phyloP scores from a whole-genome alignment of 1,139 yeast genomes.

The Suhomyces taliae region DNA sequence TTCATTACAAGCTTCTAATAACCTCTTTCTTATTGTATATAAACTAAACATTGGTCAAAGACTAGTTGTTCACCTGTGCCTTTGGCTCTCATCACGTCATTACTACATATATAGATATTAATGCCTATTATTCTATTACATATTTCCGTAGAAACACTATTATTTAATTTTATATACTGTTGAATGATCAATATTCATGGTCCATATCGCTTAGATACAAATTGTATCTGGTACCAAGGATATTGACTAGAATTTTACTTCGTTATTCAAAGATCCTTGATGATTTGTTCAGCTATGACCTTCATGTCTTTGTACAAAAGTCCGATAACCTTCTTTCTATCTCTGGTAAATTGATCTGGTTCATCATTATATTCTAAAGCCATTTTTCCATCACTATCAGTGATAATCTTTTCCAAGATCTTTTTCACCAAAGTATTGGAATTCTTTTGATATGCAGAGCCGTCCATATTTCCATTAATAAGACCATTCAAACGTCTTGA shows the following conservation, averaged over 20 bases:
- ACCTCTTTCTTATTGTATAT: too few relatives aligned
- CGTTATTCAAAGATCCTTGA: not conserved
- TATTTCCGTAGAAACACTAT: too few relatives aligned
- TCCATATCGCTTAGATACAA: too few relatives aligned
- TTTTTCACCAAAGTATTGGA: conserved; percentile 30
- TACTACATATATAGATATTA: too few relatives aligned
- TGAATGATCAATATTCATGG: too few relatives aligned
- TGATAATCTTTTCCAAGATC: conserved; percentile 32
- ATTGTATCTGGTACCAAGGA: too few relatives aligned
- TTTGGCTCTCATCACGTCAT: too few relatives aligned
- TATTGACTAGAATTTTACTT: not conserved
- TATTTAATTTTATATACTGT: too few relatives aligned
- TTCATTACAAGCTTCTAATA: too few relatives aligned
- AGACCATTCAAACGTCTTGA: conserved; percentile 31
- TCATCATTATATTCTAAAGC: conserved; percentile 20
- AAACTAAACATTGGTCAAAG: too few relatives aligned
- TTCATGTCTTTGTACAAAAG: conserved; percentile 25
- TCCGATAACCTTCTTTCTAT: conserved; percentile 22
- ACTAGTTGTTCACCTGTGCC: too few relatives aligned
- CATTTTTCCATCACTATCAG: conserved; percentile 21
- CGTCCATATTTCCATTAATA: conserved; percentile 38
- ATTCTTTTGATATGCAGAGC: conserved; percentile 34
- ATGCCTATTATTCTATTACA: too few relatives aligned
- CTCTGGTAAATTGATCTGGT: conserved; percentile 12
- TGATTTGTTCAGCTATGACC: conserved; percentile 18